These are phyloP conservation scores for Chlorella sp. DNA, from an alignment of 139 green algal genomes.

Conservation along the genomic window DNA sequence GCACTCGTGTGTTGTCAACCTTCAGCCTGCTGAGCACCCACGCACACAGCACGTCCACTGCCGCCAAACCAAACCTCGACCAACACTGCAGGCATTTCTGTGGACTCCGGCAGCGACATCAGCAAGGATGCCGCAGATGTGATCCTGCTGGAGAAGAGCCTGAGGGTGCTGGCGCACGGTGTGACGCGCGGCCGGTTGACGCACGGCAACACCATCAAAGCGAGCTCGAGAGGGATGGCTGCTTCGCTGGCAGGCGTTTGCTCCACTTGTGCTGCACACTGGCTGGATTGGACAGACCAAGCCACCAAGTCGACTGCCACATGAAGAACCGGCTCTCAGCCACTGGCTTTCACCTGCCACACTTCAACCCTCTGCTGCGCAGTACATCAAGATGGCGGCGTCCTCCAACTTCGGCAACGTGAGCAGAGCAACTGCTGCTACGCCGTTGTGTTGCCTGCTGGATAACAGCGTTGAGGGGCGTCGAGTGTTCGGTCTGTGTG, in stretches of 20 bases:
- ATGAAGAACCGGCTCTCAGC: too few relatives aligned
- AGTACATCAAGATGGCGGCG: slow-evolving; percentile 50
- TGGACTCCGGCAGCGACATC: slow-evolving; percentile 53
- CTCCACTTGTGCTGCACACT: too few relatives aligned
- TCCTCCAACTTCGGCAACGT: slow-evolving; percentile 44
- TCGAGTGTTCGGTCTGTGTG: background rate
- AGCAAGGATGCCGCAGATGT: slow-evolving; percentile 50
- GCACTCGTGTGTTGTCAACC: too few relatives aligned
- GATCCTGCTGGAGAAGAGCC: slow-evolving; percentile 50
- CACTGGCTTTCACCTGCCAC: too few relatives aligned
- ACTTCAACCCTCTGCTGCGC: too few relatives aligned
- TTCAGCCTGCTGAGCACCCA: too few relatives aligned
- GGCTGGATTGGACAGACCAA: too few relatives aligned
- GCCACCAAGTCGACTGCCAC: too few relatives aligned
- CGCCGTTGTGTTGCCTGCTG: too few relatives aligned
- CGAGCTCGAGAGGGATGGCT: too few relatives aligned
- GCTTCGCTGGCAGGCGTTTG: too few relatives aligned
- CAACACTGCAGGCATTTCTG: slow-evolving; percentile 55
- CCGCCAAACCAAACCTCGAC: background rate
- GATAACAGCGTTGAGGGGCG: background rate
- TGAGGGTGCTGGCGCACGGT: slow-evolving; percentile 33
- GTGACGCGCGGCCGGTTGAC: slow-evolving; percentile 35
- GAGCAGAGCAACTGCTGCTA: background rate
- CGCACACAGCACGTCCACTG: too few relatives aligned
- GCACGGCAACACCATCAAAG: slow-evolving; percentile 10